Percentiles rank a stretch among this genome's conserved stretches.
Conservation (phyloP, 148 eudicot genomes). For the Rhododendron vialii region DNA sequence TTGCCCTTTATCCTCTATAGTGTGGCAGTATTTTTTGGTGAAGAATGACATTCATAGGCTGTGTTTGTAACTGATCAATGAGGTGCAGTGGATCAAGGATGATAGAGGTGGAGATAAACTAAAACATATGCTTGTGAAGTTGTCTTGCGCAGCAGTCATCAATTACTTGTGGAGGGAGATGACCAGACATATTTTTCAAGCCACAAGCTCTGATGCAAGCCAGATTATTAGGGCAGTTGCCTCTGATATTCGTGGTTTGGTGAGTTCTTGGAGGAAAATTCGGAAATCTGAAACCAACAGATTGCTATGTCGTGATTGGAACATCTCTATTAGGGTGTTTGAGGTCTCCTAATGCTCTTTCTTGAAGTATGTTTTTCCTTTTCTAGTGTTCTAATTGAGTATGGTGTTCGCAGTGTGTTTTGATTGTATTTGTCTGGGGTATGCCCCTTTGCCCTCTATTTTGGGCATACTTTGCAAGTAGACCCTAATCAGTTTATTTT, state of each 20-base stretch:
- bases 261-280: not conserved
- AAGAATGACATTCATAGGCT: not conserved
- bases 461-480: no score
- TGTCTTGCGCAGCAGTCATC: not conserved
- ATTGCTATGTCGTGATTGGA: not conserved
- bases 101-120: not conserved
- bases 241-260: not conserved
- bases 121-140: not conserved
- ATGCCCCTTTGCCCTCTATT: no score
- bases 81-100: not conserved
- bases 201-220: not conserved
- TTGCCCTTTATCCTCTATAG: not conserved
- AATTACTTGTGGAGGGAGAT: no score
- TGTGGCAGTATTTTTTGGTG: not conserved
- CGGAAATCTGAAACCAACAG: not conserved
- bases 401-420: not conserved
- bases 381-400: not conserved
- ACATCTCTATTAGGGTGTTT: not conserved
- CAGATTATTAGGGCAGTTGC: not conserved
- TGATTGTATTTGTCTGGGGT: no score
- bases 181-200: not conserved
- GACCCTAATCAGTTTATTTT: no score
- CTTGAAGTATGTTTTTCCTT: not conserved
- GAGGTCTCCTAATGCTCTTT: not conserved
- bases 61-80: not conserved